Base-by-base conservation (phyloP, 2,329 filamentous ascomycete species). In the Elsinoe perseae region DNA sequence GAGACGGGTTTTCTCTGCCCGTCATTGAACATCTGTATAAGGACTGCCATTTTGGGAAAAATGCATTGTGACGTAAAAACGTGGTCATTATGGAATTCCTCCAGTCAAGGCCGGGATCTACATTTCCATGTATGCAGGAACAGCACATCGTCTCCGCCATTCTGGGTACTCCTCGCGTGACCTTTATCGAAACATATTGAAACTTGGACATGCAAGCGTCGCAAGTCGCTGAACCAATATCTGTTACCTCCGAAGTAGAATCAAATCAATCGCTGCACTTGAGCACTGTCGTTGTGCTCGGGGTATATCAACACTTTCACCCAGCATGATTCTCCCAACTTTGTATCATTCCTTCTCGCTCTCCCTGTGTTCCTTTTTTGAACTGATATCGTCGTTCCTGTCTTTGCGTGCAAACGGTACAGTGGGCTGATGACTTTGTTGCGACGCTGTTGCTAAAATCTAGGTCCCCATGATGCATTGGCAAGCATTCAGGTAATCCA, bases 271-370 rank as follows among this genome's bases (percentile, higher is more conserved):
- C 16, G 48, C 28, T 16, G 32, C 32, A 38, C 9, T 52, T 32
- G 48, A 52, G 48, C 48, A 23, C 21, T 38, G 28, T 52, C 40
- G n/a, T n/a, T n/a, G 48, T 38, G 32, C 48, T 36, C 48, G 18
- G 48, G 48, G 48, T 52, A 52, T 52, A 52, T 52, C 48, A 52
- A 52, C 48, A 52, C 48, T 28, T 16, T 25, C 48, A 36, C 20
- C 32, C 28, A 50, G 44, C 40, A 44, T 44, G 40, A 44, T 44
- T 44, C 44, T 50, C 44, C 44, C 44, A 16, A 8, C 44, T 30
- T 32, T 18, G n/a, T 9, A 14, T 36, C 32, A 36, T 36, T 14
- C 32, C 12, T 14, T 36, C 12, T 14, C n/a, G 10, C 32, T 6
- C 6, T 6, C 32, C 32, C 9, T 36, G 14, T 18, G 14, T 25